Conservation (phyloP, 2,329 filamentous ascomycete species). For the Stachybotrys elegans region DNA sequence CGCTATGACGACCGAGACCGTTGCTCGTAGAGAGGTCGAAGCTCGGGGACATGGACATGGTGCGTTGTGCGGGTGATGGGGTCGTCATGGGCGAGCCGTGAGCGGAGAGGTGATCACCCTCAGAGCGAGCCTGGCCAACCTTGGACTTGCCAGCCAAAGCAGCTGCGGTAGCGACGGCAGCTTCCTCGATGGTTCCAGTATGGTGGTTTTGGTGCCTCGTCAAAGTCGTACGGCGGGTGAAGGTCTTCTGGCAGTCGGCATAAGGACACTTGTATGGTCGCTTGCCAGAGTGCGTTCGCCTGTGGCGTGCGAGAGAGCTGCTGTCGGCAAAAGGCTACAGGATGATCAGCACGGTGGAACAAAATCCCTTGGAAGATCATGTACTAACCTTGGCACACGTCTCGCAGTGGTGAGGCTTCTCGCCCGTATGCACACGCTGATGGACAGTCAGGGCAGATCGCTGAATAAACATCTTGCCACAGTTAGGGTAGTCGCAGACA, state of each 20-base stretch:
- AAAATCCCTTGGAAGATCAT: neutral
- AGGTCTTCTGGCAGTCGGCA: conserved; percentile 96
- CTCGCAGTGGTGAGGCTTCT: conserved; percentile 98
- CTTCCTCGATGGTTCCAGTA: conserved; percentile 90
- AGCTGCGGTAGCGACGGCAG: conserved; percentile 81
- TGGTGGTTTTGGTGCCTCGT: conserved; percentile 96
- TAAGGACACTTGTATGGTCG: conserved; percentile 97
- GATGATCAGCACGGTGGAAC: conserved; percentile 7
- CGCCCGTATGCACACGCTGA: conserved; percentile 90
- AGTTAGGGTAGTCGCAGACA: conserved; percentile 82
- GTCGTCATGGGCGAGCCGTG: conserved; percentile 73
- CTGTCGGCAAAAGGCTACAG: conserved; percentile 89
- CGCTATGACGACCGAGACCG: conserved; percentile 61
- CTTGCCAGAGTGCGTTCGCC: conserved; percentile 92
- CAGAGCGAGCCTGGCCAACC: conserved; percentile 52
- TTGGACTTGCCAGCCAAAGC: conserved; percentile 60
- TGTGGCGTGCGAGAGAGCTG: conserved; percentile 86
- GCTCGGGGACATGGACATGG: conserved; percentile 73
- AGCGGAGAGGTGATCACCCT: conserved; percentile 66
- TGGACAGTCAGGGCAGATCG: conserved; percentile 93
- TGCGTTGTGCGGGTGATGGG: conserved; percentile 76
- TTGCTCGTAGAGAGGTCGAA: conserved; percentile 66
- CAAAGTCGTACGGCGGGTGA: conserved; percentile 89
- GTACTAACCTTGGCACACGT: conserved; percentile 82
- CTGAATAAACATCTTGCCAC: conserved; percentile 96